Conservation (phyloP, 192 early-diverging fungal genomes). For the Piromyces sp. region DNA sequence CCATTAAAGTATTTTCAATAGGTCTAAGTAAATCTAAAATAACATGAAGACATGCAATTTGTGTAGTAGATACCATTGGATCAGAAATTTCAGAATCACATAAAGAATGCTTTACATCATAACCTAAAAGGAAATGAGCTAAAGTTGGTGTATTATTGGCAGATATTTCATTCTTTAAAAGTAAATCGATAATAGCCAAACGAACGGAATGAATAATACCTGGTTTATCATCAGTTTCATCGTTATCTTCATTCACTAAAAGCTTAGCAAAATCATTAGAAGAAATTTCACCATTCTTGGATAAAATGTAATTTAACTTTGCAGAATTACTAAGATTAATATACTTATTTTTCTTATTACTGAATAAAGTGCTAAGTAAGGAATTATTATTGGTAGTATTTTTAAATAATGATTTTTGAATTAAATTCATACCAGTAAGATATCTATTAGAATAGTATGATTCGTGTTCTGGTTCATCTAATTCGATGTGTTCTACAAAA, state of each 20-base stretch:
- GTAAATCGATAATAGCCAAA: constrained; percentile 65
- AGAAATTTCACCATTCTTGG: neutral
- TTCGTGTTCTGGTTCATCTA: constrained; percentile 28
- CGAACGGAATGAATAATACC: constrained; percentile 38
- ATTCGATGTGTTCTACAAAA: constrained; percentile 56
- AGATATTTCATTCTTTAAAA: constrained; percentile 52
- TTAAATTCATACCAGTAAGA: neutral
- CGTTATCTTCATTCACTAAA: neutral
- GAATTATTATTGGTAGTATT: neutral
- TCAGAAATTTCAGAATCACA: constrained; percentile 17
- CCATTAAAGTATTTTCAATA: neutral
- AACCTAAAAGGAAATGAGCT: constrained; percentile 83
- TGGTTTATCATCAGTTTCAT: neutral
- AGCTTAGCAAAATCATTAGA: neutral
- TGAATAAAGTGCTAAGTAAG: neutral
- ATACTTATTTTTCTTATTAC: neutral
- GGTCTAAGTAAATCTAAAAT: constrained; percentile 24
- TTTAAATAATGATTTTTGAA: neutral
- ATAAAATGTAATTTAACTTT: neutral
- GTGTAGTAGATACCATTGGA: constrained; percentile 10
- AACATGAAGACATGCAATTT: constrained; percentile 37
- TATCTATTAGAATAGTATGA: neutral
- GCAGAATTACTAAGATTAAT: neutral
- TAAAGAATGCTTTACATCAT: constrained; percentile 25
- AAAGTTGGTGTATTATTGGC: constrained; percentile 46